phyloP scores from a whole-genome alignment of 768 basidiomycete genomes.

The Mrakia gelida region DNA sequence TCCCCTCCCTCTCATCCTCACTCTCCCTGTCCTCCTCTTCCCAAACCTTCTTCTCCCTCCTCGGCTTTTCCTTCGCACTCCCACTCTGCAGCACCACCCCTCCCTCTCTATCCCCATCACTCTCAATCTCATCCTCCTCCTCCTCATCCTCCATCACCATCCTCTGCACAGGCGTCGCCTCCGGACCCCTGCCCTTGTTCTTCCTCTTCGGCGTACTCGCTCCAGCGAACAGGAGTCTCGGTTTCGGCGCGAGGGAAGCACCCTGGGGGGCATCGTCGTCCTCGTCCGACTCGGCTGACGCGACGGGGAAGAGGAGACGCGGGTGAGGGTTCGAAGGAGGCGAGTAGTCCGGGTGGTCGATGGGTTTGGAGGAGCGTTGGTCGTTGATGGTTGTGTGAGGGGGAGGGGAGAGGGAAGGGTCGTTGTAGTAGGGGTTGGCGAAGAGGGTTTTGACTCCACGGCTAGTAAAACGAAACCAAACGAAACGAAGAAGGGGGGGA shows the following conservation, averaged over 20 bases:
- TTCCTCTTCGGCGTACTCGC: not conserved
- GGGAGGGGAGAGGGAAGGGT: not conserved
- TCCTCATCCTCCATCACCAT: not conserved
- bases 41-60: too few relatives aligned
- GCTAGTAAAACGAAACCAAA: not conserved
- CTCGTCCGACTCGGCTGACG: constrained; percentile 9
- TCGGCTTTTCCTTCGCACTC: not conserved
- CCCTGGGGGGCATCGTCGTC: constrained; percentile 20
- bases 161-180: not conserved
- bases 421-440: constrained; percentile 23
- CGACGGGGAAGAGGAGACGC: constrained; percentile 23
- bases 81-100: not conserved
- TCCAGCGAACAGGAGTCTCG: not conserved
- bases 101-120: not conserved
- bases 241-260: not conserved
- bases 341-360: constrained; percentile 22
- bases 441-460: constrained; percentile 24
- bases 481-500: not conserved
- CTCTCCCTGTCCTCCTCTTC: not conserved
- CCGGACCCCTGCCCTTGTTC: not conserved
- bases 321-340: constrained; percentile 18
- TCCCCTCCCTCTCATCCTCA: not conserved
- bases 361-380: not conserved
- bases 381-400: not conserved
- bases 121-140: not conserved